Evolutionary conservation across 1,139 yeast genomes (phyloP), one percentile per base, ranked within the genome.

Genomic region (Blastobotrys arbuscula): DNA sequence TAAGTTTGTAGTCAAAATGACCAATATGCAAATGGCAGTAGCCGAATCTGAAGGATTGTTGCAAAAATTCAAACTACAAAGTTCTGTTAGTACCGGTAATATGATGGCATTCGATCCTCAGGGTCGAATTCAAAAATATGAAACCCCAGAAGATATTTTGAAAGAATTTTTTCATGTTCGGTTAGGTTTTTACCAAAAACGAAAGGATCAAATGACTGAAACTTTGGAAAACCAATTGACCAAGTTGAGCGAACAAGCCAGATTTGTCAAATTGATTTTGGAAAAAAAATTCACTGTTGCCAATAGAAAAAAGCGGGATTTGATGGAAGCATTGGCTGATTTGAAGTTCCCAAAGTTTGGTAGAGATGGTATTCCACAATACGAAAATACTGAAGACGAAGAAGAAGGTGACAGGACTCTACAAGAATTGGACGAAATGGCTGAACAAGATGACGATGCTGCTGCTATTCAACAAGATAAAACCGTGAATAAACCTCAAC

Each of bases 51-150:
- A 83, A 26, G 98, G 98, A 0, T 74, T 88, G 47, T 76, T 85
- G 57, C 95, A 86, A 62, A 76, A 90, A 62, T 94, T 94, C 71
- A 89, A 85, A 64, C 74, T 94, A 49, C 72, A 79, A 12, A 74
- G 89, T 0, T 72, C 84, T 10, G 71, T 92, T 39, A 82, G 78
- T 65, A 73, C 87, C 57, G 77, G 82, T 46, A 94, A 94, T 64
- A 89, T 94, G 96, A 96, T 92, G 51, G 95, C 96, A 0, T 94
- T 94, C 69, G 97, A 92, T 68, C 79, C 96, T n/a, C 77, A 78
- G 52, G 96, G 96, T 37, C 79, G 94, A 59, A 87, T 94, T 57
- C 87, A 85, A 63, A 86, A 79, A 63, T 94, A 90, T 64, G 83
- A 80, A 15, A 72, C 75, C 45, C 84, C 85, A 2, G 77, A 79